Evolutionary conservation across 805 yeast genomes (phyloP), one percentile per base, ranked within the genome.

Genomic region (Wickerhamiella nectarea): DNA sequence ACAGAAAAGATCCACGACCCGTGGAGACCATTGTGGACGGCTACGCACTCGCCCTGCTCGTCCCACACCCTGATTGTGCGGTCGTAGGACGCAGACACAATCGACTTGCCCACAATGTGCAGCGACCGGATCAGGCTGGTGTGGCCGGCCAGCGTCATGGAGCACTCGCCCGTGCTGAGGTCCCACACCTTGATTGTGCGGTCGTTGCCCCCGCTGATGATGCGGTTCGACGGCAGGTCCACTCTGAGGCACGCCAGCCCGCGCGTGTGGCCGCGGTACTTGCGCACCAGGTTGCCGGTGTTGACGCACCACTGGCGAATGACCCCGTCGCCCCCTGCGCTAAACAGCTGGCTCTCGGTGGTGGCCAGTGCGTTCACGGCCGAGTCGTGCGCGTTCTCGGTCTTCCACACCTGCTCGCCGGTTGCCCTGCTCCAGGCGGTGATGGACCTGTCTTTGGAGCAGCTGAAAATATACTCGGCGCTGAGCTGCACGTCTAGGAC

Each of bases 401-500:
- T 41, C 12, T 46, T 33, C 39, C 48, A 44, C 36, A 46, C 42
- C 10, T 55, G 36, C 8, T 50, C 20, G 38, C 43, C 49, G 8
- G 49, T 50, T 8, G 36, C 37, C 7, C 63, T 53, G 33, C 53
- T 49, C 54, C 61, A 56, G 10, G 60, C 53, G 8, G 56, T 46
- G 9, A 64, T 48, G 4, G 55, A 54, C 24, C 58, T 47, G 47
- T 63, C 67, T 35, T 55, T 58, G 11, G 66, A 63, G 41, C 63
- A 57, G 6, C 66, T 51, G 1, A 56, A 50, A 6, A 63, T 52
- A 43, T 53, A 46, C 17, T 56, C 45, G 2, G 47, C 44, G 54
- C 86, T 87, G 59, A 89, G 65, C 3, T 95, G 95, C 18, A 86
- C 95, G 59, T 95, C 82, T 0, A 86, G 83, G 2, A 89, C 95